Evolutionary conservation across 1,284 basidiomycete species (phyloP).

Genomic region (Stereum hirsutum): DNA sequence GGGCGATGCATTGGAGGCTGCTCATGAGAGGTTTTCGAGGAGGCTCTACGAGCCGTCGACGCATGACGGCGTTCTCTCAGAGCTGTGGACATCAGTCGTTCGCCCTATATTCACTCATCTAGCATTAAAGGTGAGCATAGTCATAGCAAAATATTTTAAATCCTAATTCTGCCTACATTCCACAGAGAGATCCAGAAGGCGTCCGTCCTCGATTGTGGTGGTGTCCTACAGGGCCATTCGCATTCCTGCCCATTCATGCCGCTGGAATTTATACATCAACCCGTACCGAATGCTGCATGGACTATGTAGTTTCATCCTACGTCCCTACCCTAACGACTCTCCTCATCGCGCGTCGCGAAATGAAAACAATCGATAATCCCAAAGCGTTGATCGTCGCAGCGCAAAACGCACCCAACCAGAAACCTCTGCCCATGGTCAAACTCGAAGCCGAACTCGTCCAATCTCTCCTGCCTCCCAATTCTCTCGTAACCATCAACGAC

Average conservation of each 20-base stretch:
- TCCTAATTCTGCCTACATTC: too few species aligned
- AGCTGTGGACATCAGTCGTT: too few species aligned
- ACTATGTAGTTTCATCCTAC: background rate
- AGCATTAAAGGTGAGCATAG: too few species aligned
- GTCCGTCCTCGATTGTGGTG: background rate
- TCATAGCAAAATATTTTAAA: too few species aligned
- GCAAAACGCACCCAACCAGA: too few species aligned
- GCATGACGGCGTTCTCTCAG: too few species aligned
- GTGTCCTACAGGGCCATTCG: background rate
- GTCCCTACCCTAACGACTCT: background rate
- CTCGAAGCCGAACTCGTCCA: background rate
- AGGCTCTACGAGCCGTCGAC: too few species aligned
- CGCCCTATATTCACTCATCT: too few species aligned
- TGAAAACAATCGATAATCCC: background rate
- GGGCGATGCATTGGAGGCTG: too few species aligned
- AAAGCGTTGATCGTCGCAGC: background rate
- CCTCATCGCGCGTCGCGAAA: background rate
- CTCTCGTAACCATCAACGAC: too few species aligned
- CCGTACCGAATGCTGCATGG: background rate
- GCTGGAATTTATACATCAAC: background rate
- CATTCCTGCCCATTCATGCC: background rate
- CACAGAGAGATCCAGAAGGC: too few species aligned
- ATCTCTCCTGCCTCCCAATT: background rate
- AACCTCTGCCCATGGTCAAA: background rate
- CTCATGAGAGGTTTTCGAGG: too few species aligned